Evolutionary conservation across 768 basidiomycete species (phyloP).

Genomic region (Suillus plorans): DNA sequence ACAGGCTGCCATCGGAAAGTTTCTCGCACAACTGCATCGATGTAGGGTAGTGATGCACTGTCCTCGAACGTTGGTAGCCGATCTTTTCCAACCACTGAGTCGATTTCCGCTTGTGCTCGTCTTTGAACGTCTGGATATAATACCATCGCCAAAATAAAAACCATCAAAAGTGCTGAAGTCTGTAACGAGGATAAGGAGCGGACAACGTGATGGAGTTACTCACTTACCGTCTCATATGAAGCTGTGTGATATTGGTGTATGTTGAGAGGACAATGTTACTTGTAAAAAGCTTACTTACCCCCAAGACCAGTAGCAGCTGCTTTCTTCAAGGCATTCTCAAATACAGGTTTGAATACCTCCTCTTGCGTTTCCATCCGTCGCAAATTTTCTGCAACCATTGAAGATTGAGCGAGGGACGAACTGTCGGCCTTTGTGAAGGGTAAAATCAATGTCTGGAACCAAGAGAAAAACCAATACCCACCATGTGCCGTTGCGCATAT

Average conservation of each 20-base stretch:
- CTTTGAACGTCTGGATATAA: constrained; percentile 15
- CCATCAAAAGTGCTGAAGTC: constrained; percentile 12
- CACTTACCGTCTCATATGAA: constrained; percentile 13
- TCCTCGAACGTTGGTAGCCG: constrained; percentile 15
- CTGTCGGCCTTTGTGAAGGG: not conserved
- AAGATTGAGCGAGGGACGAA: not conserved
- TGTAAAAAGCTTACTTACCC: constrained; percentile 5
- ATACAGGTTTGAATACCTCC: constrained; percentile 2
- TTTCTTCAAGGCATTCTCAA: constrained; percentile 10
- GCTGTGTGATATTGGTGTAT: not conserved
- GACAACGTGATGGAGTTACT: not conserved
- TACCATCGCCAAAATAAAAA: constrained; percentile 19
- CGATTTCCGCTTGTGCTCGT: constrained; percentile 21
- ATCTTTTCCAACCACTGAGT: constrained; percentile 19
- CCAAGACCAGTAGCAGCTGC: constrained; percentile 14
- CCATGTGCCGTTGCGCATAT: constrained; percentile 6
- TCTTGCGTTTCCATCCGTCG: constrained; percentile 18
- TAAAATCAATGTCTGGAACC: not conserved
- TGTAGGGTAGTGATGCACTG: constrained; percentile 13
- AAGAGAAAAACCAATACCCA: not conserved
- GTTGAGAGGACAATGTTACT: not conserved
- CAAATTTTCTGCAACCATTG: constrained; percentile 18
- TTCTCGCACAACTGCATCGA: constrained; percentile 18
- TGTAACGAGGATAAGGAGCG: not conserved
- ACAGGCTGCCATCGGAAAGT: constrained; percentile 15